Percentiles rank a stretch among this genome's conserved stretches.
These are phyloP conservation scores for Pyrenophora tritici-repentis DNA, from an alignment of 2,329 filamentous ascomycete species.

Conservation along the genomic window DNA sequence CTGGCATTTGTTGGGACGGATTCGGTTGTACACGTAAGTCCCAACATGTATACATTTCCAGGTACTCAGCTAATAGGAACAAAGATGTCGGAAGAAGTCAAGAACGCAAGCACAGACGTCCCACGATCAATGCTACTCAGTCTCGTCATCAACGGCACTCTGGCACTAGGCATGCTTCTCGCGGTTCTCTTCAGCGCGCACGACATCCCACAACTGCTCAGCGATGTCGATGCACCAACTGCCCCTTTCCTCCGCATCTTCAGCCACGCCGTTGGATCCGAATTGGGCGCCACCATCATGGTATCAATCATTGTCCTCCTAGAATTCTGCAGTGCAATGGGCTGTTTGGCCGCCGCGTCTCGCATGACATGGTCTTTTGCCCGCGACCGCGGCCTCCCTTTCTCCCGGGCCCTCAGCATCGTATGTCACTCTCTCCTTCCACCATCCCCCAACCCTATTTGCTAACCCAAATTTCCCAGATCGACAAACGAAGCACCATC, in stretches of 20 bases:
- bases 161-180: constrained; percentile 50
- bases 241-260: constrained; percentile 60
- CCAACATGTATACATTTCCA: no score
- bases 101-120: constrained; percentile 43
- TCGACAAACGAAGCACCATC: constrained; percentile 44
- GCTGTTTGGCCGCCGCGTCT: constrained; percentile 49
- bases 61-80: constrained; percentile 4
- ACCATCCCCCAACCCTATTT: no score
- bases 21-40: constrained; percentile 46
- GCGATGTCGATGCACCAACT: constrained; percentile 21
- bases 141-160: constrained; percentile 48
- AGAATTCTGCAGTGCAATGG: constrained; percentile 50
- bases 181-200: constrained; percentile 50
- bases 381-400: constrained; percentile 51
- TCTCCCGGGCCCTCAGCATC: constrained; percentile 37
- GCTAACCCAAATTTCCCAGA: constrained; percentile 17
- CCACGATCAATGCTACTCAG: constrained; percentile 52
- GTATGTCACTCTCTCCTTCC: constrained; percentile 16
- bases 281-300: constrained; percentile 55
- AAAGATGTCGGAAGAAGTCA: constrained; percentile 49
- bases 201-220: constrained; percentile 30
- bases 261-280: constrained; percentile 35
- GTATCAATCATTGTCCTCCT: constrained; percentile 50
- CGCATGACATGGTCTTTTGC: constrained; percentile 53
- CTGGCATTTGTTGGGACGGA: constrained; percentile 47